Percentiles rank a stretch among this genome's conserved stretches.
These are phyloP conservation scores for Cutaneotrichosporon arboriforme DNA, from an alignment of 1,284 basidiomycete genomes.

Conservation along the genomic window DNA sequence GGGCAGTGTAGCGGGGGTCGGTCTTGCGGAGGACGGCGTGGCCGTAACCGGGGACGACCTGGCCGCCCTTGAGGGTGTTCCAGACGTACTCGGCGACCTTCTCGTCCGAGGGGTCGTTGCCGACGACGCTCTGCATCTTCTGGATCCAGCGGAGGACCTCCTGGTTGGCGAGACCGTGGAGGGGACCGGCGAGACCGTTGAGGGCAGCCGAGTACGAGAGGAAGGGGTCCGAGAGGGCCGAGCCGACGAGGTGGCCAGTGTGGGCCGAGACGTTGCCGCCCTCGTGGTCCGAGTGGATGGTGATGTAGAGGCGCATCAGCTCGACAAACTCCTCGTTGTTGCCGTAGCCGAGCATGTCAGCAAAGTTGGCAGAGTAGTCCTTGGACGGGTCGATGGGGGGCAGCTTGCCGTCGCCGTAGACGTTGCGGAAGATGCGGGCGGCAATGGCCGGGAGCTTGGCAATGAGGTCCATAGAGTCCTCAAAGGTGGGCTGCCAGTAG, in stretches of 20 bases:
- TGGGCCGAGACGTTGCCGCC: slow-evolving; percentile 98
- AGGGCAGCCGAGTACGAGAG: slow-evolving; percentile 87
- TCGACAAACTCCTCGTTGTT: slow-evolving; percentile 87
- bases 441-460: slow-evolving; percentile 97
- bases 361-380: slow-evolving; percentile 91
- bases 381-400: slow-evolving; percentile 79
- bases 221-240: slow-evolving; percentile 97
- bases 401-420: slow-evolving; percentile 78
- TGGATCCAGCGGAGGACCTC: slow-evolving; percentile 83
- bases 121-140: slow-evolving; percentile 82
- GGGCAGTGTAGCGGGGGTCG: slow-evolving; percentile 94
- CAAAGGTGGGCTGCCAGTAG: slow-evolving; percentile 94
- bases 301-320: slow-evolving; percentile 92
- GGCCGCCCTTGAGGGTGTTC: slow-evolving; percentile 82
- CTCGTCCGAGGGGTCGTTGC: slow-evolving; percentile 73
- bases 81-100: slow-evolving; percentile 88
- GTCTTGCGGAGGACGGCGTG: slow-evolving; percentile 97
- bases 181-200: slow-evolving; percentile 93
- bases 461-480: slow-evolving; percentile 96
- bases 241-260: slow-evolving; percentile 92
- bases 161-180: slow-evolving; percentile 92
- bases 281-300: slow-evolving; percentile 98
- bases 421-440: slow-evolving; percentile 93
- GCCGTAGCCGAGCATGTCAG: slow-evolving; percentile 87
- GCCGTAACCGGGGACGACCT: slow-evolving; percentile 91